Conservation (phyloP, 1,284 basidiomycete genomes). For the Ceratobasidium sp. region DNA sequence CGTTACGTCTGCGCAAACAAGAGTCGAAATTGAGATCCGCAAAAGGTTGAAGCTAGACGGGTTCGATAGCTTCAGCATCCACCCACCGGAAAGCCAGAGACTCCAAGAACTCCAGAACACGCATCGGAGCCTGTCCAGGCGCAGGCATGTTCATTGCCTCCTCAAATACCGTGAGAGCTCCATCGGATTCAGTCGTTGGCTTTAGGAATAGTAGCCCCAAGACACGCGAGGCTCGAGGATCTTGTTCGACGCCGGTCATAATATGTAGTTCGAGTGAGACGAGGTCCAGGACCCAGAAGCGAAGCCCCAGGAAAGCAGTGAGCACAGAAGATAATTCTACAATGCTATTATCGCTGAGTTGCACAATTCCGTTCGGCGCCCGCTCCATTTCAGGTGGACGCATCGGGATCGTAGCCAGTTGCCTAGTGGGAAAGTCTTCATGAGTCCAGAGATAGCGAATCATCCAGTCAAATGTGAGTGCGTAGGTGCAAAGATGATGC, state of each 20-base stretch:
- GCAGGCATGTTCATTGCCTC: slow-evolving; percentile 70
- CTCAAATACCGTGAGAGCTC: slow-evolving; percentile 56
- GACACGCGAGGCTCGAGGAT: slow-evolving; percentile 77
- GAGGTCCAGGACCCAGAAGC: slow-evolving; percentile 88
- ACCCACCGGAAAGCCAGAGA: slow-evolving; percentile 91
- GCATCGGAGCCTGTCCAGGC: slow-evolving; percentile 83
- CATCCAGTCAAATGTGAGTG: slow-evolving; percentile 84
- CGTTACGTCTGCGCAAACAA: slow-evolving; percentile 79
- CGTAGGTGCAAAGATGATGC: slow-evolving; percentile 88
- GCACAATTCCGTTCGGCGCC: slow-evolving; percentile 74
- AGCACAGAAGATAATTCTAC: slow-evolving; percentile 81
- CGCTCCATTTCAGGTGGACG: slow-evolving; percentile 63
- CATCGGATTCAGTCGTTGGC: slow-evolving; percentile 62
- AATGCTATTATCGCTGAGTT: slow-evolving; percentile 78
- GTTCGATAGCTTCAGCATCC: slow-evolving; percentile 75
- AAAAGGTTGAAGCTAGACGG: slow-evolving; percentile 77
- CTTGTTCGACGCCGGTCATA: slow-evolving; percentile 81
- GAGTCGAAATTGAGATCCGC: slow-evolving; percentile 79
- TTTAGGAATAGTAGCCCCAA: slow-evolving; percentile 79
- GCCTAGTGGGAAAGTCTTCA: slow-evolving; percentile 91
- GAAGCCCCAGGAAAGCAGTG: slow-evolving; percentile 84
- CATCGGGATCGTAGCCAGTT: slow-evolving; percentile 81
- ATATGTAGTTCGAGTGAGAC: slow-evolving; percentile 92
- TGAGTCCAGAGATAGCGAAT: slow-evolving; percentile 91
- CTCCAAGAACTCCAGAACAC: slow-evolving; percentile 89